phyloP scores from a whole-genome alignment of 331 rosid species.

The Rhamnella rubrinervis region DNA sequence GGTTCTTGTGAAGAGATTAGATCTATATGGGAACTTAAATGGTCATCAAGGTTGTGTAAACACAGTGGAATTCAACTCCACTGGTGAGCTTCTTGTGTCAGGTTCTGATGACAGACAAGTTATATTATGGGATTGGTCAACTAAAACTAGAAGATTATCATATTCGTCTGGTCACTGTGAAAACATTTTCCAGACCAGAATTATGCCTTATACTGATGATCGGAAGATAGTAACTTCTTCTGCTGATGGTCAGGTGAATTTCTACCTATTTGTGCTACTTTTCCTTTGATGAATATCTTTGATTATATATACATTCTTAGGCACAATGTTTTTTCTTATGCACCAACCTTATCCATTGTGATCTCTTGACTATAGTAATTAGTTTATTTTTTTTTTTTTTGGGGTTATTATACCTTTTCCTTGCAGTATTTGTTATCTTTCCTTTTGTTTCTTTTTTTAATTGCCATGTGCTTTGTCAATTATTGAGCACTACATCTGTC shows the following conservation, averaged over 20 bases:
- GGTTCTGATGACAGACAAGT: constrained; percentile 56
- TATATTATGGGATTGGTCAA: constrained; percentile 52
- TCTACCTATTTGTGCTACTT: neutral
- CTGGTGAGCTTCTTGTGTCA: constrained; percentile 53
- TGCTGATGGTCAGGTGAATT: constrained; percentile 56
- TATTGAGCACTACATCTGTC: neutral
- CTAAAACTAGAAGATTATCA: constrained; percentile 30
- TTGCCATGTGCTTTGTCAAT: neutral
- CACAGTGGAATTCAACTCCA: constrained; percentile 54
- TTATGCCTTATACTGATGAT: constrained; percentile 51
- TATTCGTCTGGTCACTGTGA: constrained; percentile 51
- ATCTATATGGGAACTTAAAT: constrained; percentile 39
- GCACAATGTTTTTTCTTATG: neutral
- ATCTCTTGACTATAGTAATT: no score
- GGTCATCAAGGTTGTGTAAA: constrained; percentile 60
- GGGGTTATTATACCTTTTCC: no score
- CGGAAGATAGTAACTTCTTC: constrained; percentile 51
- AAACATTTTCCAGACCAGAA: constrained; percentile 48
- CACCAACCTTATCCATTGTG: neutral
- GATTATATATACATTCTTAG: neutral
- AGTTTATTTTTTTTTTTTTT: no score
- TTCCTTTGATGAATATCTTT: neutral
- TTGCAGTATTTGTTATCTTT: neutral
- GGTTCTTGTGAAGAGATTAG: constrained; percentile 45
- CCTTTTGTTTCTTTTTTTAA: neutral